Conservation (phyloP, 2,329 filamentous ascomycete genomes). For the Magnaporthiopsis rhizophila region DNA sequence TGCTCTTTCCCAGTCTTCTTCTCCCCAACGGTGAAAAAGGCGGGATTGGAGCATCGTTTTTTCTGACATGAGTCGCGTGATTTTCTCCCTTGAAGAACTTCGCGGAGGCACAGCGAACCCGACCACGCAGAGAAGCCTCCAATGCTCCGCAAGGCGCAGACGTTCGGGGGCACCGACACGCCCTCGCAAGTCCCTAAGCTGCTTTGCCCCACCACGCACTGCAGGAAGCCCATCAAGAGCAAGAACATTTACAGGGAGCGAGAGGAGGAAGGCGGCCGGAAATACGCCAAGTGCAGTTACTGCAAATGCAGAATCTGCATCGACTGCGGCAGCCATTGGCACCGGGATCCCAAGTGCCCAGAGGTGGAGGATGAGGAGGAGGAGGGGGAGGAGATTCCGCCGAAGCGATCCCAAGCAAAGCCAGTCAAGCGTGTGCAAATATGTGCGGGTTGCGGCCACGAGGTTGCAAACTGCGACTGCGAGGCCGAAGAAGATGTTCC, state of each 20-base stretch:
- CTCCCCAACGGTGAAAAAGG: background rate
- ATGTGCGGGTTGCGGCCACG: background rate
- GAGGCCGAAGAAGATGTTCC: background rate
- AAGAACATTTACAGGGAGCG: background rate
- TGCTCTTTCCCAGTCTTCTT: conserved; percentile 6
- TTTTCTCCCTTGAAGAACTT: conserved; percentile 11
- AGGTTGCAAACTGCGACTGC: background rate
- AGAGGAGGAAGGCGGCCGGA: background rate
- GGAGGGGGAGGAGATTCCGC: background rate
- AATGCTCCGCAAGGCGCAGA: conserved; percentile 8
- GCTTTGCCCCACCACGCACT: background rate
- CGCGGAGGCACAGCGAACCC: conserved; percentile 14
- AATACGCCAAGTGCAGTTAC: background rate
- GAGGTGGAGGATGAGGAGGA: background rate
- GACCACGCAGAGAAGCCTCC: conserved; percentile 11
- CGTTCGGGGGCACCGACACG: background rate
- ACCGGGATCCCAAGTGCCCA: background rate
- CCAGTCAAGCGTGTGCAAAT: background rate
- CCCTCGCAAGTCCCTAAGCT: background rate
- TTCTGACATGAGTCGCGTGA: background rate
- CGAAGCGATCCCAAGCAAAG: background rate
- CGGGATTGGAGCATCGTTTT: background rate
- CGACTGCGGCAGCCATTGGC: background rate
- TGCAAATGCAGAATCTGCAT: background rate
- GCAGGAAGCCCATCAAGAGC: background rate